Conservation (phyloP, 75 land plant genomes). For the Gnetum montanum region DNA sequence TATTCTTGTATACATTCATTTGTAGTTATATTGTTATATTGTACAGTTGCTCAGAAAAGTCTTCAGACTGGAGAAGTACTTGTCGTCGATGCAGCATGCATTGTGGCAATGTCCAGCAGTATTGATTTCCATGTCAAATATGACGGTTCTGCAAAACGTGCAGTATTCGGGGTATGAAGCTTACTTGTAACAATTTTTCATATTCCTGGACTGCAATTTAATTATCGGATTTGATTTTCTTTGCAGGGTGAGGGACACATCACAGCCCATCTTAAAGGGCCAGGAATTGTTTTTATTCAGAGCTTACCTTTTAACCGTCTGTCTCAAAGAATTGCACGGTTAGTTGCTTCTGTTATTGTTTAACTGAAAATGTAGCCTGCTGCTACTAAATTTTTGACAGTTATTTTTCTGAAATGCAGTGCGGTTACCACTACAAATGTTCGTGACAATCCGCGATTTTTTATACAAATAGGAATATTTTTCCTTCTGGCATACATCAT, state of each 20-base stretch:
- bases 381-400: background rate
- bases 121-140: slow-evolving; percentile 51
- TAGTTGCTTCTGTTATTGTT: slow-evolving; percentile 2
- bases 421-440: slow-evolving; percentile 75
- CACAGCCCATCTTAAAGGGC: slow-evolving; percentile 64
- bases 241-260: slow-evolving; percentile 54
- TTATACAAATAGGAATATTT: slow-evolving; percentile 59
- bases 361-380: background rate
- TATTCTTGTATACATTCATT: no score
- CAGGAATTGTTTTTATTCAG: slow-evolving; percentile 92
- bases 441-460: slow-evolving; percentile 83
- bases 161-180: slow-evolving; percentile 76
- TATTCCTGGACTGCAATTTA: background rate
- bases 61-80: slow-evolving; percentile 72
- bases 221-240: background rate
- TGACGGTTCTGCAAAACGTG: slow-evolving; percentile 41
- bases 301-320: slow-evolving; percentile 73
- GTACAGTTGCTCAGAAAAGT: slow-evolving; percentile 73
- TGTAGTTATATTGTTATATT: no score
- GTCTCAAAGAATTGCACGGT: slow-evolving; percentile 82
- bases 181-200: slow-evolving; percentile 5
- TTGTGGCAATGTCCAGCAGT: slow-evolving; percentile 57
- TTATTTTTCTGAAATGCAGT: slow-evolving; percentile 29
- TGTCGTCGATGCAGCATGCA: slow-evolving; percentile 65
- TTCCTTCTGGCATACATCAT: slow-evolving; percentile 69